Percentiles rank a stretch among this genome's conserved stretches.
phyloP scores from a whole-genome alignment of 371 early-diverging fungal species.

The Amoeboaphelidium protococcarum region DNA sequence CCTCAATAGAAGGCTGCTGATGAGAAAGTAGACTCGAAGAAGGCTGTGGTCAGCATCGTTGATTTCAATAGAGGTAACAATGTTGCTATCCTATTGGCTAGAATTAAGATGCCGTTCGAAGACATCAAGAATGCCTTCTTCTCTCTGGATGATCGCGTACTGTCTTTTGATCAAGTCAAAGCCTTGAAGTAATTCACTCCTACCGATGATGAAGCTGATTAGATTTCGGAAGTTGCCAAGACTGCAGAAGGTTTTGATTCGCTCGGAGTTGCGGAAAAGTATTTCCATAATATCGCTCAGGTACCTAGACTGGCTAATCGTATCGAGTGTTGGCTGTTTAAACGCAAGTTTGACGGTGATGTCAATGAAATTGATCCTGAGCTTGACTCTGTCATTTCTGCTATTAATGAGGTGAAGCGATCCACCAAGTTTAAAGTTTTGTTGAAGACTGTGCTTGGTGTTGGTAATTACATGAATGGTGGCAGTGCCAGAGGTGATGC shows the following conservation, averaged over 20 bases:
- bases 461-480: slow-evolving; percentile 58
- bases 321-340: neutral
- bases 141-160: neutral
- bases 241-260: neutral
- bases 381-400: slow-evolving; percentile 15
- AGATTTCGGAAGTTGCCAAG: neutral
- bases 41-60: neutral
- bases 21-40: neutral
- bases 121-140: neutral
- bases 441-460: slow-evolving; percentile 32
- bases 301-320: neutral
- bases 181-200: neutral
- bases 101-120: neutral
- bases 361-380: slow-evolving; percentile 5
- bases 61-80: neutral
- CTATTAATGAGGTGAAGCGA: slow-evolving; percentile 14
- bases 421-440: slow-evolving; percentile 23
- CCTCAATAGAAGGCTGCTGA: neutral
- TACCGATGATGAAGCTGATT: neutral
- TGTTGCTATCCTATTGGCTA: neutral
- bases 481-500: slow-evolving; percentile 54
- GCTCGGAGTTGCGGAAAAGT: neutral
- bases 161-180: neutral
- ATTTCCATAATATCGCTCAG: neutral
- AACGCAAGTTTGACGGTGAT: neutral